Evolutionary conservation across 2,329 filamentous ascomycete genomes (phyloP), one percentile per base, ranked within the genome.

Genomic region (Fusarium palustre): DNA sequence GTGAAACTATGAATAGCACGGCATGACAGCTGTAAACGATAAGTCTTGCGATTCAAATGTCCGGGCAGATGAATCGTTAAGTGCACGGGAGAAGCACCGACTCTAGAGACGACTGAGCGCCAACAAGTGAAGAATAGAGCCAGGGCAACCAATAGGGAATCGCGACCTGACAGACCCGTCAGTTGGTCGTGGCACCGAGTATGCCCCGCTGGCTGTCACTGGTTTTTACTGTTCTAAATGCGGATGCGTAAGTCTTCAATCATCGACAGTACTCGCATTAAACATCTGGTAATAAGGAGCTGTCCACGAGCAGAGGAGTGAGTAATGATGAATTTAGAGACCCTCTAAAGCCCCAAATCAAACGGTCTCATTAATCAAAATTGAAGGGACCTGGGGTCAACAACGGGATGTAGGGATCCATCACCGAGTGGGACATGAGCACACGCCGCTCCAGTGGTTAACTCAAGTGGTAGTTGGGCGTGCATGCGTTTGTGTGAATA

Each of bases 381-480:
- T 65, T 55, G 54, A 39, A 56, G 58, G 54, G 31, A 45, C 64
- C 62, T 48, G 53, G 69, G 64, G 66, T 57, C 55, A 59, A 49
- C 28, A 60, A 43, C 36, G 38, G 54, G 60, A 55, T 68, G 58
- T 60, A 63, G 66, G 67, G 50, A 64, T 71, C 62, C 61, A 62
- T 62, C 56, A 18, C 54, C 41, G 68, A 30, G 68, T 49, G 68
- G 57, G 50, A 59, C 41, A 49, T 46, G 59, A 55, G 45, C 60
- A 60, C 55, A 48, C 60, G 60, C 58, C 53, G 55, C 52, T 39
- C 55, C 38, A 54, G 66, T 52, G 18, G 24, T 41, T 22, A 20
- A 49, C 28, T 34, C 16, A 34, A 34, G 47, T 39, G 66, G 54
- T 61, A 39, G 46, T 43, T 66, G 53, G 36, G 36, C 47, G 42